Base-by-base conservation (phyloP, 352 stramenopile species). In the Globisporangium orthogonon region DNA sequence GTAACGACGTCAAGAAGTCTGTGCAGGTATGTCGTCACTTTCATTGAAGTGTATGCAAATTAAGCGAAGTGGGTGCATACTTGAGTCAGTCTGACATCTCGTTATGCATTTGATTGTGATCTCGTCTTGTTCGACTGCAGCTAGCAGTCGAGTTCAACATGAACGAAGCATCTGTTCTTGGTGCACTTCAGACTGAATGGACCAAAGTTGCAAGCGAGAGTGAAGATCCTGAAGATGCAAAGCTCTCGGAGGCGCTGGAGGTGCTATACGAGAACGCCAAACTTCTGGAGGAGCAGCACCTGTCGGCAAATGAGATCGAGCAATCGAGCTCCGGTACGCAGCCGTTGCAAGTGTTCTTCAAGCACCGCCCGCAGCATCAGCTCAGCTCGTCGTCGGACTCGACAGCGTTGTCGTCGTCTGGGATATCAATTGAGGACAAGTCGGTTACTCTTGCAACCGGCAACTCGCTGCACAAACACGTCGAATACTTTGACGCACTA, bases 311-410 rank as follows among this genome's bases (percentile, higher is more conserved):
- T 17, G 65, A 83, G 30, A 69, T 72, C 49, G 60, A 67, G 44
- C 44, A 69, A 10, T 56, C 66, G 43, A 64, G 60, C n/a, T 65
- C 58, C 4, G 56, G 54, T 40, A 56, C 61, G 37, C 58, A 78
- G 44, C 85, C 83, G 35, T 65, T 91, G 33, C 85, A 94, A 65
- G 61, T 94, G 52, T 88, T 94, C 29, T 94, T 91, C 61, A 92
- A 92, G 60, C 85, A 92, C 50, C 78, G 85, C 30, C 80, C 81
- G 28, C 81, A 91, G 37, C 37, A 43, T 4, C 37, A 43, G 37
- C 6, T 4, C 11, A 43, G 37, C 11, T 2, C 37, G 11, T 43
- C 37, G 45, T 65, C 80, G 52, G 57, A 65, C 50, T 35, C 57
- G 37, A 39, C 47, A 46, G 30, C 61, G n/a, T 7, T 59, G 44